Evolutionary conservation across 169 alveolate genomes (phyloP), one percentile per base, ranked within the genome.

Genomic region (Plasmodium inui): DNA sequence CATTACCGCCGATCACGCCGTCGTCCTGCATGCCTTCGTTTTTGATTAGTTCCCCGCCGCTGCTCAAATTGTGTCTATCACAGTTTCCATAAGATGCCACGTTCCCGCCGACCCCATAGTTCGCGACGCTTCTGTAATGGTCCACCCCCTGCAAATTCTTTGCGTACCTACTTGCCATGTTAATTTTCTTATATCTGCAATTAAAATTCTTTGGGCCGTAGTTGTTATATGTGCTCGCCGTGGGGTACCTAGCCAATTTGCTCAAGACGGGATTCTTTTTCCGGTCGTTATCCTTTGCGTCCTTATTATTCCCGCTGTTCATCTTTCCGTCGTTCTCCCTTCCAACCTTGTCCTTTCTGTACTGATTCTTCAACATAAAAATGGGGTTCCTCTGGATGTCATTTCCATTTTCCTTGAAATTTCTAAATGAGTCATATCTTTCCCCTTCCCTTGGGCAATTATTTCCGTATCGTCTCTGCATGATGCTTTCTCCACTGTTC

Each of bases 191-290:
- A 71, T 84, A 37, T 22, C 71, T 84, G 26, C 71, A 53, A 55
- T 82, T 82, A 82, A 55, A 46, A 28, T 30, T 30, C 41, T 82
- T 82, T 6, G 30, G 26, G 53, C 44, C 41, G 41, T 82, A 84
- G 74, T 84, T 71, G 32, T 53, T 37, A 41, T 39, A 71, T n/a
- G 92, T 71, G n/a, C 73, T 70, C 32, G 83, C 53, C 14, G 83
- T 84, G 26, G 74, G 53, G 70, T 50, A 44, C 17, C 78, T 71
- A 37, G 92, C 74, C 6, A 61, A 71, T 19, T 73, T 71, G 67
- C 72, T 32, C 44, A 74, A 50, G 34, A 30, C 26, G 2, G 17
- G 6, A 28, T 82, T 82, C 70, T 8, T 82, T 17, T 61, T 50
- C 3, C 34, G 32, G 17, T 26, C 78, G 28, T 44, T 46, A 6